phyloP scores from a whole-genome alignment of 129 eudicot species.

The Pseudognaphalium luteoalbum region DNA sequence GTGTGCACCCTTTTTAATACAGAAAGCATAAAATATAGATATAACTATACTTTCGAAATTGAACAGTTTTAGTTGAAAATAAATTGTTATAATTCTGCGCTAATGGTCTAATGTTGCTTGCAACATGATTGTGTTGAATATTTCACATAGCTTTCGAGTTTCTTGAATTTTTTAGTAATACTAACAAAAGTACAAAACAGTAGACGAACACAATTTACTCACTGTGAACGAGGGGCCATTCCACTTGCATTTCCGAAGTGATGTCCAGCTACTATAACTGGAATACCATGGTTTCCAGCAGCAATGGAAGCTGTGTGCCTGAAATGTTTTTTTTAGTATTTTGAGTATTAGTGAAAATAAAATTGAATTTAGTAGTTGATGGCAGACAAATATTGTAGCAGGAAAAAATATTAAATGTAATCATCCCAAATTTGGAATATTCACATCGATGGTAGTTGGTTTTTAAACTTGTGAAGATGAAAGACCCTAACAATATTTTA shows the following conservation, averaged over 20 bases:
- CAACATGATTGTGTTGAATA: not conserved
- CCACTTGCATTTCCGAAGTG: conserved; percentile 96
- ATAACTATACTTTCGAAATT: conserved; percentile 4
- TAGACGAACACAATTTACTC: conserved; percentile 26
- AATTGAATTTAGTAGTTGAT: not conserved
- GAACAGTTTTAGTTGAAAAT: not conserved
- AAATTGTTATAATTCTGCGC: not conserved
- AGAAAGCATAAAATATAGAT: not conserved
- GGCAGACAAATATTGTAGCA: conserved; percentile 9
- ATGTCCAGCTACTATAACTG: conserved; percentile 91
- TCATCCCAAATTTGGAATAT: too few relatives aligned
- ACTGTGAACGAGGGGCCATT: conserved; percentile 99
- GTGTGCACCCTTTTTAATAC: not conserved
- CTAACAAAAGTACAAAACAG: not conserved
- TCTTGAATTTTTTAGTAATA: not conserved
- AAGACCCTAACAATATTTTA: not conserved
- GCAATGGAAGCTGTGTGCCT: conserved; percentile 99
- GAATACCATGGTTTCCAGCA: conserved; percentile 95
- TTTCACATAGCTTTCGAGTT: not conserved
- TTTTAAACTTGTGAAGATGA: too few relatives aligned
- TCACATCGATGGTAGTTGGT: too few relatives aligned
- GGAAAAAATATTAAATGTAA: not conserved
- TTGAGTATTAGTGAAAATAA: conserved; percentile 7
- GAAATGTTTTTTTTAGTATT: conserved; percentile 8
- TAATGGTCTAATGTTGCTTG: not conserved